A percentile compares a stretch with the other conserved stretches of the same genome.
Evolutionary conservation across 768 basidiomycete genomes (phyloP).

Genomic region (Auricularia sp.): DNA sequence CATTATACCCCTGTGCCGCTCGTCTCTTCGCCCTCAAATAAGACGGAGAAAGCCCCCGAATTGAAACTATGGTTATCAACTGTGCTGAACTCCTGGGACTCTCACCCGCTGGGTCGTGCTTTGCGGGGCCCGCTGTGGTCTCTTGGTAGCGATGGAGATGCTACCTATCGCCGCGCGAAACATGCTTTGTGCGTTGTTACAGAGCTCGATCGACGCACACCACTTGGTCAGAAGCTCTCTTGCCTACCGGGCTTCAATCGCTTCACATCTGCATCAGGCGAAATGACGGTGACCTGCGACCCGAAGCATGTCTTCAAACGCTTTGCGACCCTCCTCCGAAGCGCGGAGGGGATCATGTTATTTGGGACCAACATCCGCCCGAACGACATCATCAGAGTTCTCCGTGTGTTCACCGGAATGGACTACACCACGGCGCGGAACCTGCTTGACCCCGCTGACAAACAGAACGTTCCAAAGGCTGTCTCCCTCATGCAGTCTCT

Average conservation of each 20-base stretch:
- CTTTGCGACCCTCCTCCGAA: background rate
- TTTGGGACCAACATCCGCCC: background rate
- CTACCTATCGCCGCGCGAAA: background rate
- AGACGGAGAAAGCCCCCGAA: background rate
- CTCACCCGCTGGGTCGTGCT: background rate
- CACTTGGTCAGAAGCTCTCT: background rate
- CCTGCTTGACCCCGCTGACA: background rate
- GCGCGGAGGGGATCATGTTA: background rate
- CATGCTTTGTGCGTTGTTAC: background rate
- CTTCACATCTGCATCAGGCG: background rate
- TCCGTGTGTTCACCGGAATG: background rate
- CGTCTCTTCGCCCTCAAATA: background rate
- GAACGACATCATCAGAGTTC: background rate
- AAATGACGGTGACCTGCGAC: background rate
- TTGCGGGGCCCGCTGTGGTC: background rate
- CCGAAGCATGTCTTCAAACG: background rate
- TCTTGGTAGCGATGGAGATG: background rate
- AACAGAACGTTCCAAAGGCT: background rate
- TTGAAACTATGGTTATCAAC: background rate
- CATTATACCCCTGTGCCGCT: background rate
- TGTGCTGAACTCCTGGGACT: background rate
- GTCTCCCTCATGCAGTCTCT: background rate
- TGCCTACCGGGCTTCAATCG: background rate
- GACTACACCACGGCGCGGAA: background rate
- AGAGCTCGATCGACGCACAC: background rate